Evolutionary conservation across 345 rosid genomes (phyloP), one percentile per base, ranked within the genome.

Genomic region (Aegle marmelos): DNA sequence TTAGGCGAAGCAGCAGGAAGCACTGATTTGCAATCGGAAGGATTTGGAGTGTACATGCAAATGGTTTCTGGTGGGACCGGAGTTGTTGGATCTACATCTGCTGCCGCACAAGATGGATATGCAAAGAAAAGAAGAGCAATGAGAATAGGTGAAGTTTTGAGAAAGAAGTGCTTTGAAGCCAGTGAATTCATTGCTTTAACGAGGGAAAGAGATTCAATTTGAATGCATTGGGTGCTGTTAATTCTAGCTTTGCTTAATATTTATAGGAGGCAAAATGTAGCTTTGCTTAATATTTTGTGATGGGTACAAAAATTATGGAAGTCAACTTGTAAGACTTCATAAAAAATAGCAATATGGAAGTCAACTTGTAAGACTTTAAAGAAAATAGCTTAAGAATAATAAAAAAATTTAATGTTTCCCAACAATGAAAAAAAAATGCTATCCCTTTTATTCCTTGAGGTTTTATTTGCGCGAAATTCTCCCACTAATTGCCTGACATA

Each of bases 31-130:
- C 91, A 88, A 36, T 56, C 76, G 72, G 82, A 54, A 9, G 89
- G 91, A 64, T 84, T 80, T 2, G 83, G 89, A 7, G 87, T 76
- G 70, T 76, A 75, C 61, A 28, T 54, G 81, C 91, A 88, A 13
- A 84, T 31, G 65, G 76, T 68, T 48, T 79, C 64, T 1, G 79
- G 71, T 1, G 82, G 39, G 27, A 67, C 56, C 7, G 79, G 76
- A 21, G 28, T 61, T 21, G 59, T 65, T 11, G 78, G 59, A 53
- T 80, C 60, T 22, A 61, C 25, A 14, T 30, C 72, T 31, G 76
- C 79, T 33, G 79, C 24, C 33, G 50, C 0, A 11, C 50, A 41
- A 41, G 16, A 41, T 2, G 73, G 71, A 62, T 54, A 50, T 56
- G 54, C 28, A 9, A 79, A 53, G 33, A 79, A 65, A 21, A 68